Percentiles rank a stretch among this genome's conserved stretches.
Evolutionary conservation across 306 rosid genomes (phyloP).

Genomic region (Corylus heterophylla): DNA sequence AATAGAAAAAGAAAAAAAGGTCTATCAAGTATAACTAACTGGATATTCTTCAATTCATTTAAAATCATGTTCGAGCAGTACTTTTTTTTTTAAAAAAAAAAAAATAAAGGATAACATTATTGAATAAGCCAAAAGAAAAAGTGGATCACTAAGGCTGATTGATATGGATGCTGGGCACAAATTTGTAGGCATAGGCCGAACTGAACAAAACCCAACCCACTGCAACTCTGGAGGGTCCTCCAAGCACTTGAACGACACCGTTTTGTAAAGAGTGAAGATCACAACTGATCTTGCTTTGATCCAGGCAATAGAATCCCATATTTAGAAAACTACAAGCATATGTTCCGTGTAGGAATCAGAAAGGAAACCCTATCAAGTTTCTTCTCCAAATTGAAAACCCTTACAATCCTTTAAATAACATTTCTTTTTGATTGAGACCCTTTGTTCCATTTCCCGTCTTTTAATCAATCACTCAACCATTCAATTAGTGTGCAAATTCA

Average conservation of each 20-base stretch:
- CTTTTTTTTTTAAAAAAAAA: too few species aligned
- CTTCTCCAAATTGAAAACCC: background rate
- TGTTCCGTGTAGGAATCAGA: slow-evolving; percentile 43
- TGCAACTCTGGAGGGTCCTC: background rate
- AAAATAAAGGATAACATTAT: too few species aligned
- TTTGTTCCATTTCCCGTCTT: background rate
- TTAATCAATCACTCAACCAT: background rate
- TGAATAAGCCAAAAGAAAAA: too few species aligned
- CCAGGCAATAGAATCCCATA: slow-evolving; percentile 22
- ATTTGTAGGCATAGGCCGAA: too few species aligned
- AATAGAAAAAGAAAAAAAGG: too few species aligned
- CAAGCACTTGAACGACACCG: background rate
- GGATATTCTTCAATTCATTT: too few species aligned
- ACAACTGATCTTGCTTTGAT: slow-evolving; percentile 29
- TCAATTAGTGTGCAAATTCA: background rate
- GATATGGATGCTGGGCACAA: too few species aligned
- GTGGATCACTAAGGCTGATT: too few species aligned
- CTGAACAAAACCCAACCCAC: too few species aligned
- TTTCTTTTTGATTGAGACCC: slow-evolving; percentile 14
- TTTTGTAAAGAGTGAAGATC: background rate
- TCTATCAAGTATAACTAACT: too few species aligned
- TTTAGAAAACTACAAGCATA: background rate
- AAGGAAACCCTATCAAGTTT: slow-evolving; percentile 24
- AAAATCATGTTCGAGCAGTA: too few species aligned
- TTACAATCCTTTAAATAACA: background rate